Evolutionary conservation across 306 rosid species (phyloP).

Genomic region (Myrica gale): DNA sequence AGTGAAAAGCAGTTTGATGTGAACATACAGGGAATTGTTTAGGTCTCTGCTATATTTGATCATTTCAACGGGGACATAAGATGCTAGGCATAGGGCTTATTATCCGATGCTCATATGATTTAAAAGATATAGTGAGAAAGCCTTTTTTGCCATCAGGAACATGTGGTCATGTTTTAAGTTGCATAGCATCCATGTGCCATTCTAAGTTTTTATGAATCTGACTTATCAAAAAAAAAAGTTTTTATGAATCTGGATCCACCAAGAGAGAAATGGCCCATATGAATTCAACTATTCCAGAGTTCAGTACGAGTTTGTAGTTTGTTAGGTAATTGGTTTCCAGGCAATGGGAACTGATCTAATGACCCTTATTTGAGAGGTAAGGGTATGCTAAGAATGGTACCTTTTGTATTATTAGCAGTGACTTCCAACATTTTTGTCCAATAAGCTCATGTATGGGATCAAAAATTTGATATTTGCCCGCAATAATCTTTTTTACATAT

Average conservation of each 20-base stretch:
- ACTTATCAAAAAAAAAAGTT: too few species aligned
- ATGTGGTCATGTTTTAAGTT: too few species aligned
- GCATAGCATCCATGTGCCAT: not conserved
- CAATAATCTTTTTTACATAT: not conserved
- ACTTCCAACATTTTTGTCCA: not conserved
- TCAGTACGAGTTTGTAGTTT: not conserved
- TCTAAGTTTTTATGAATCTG: not conserved
- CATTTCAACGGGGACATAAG: not conserved
- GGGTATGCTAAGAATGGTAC: not conserved
- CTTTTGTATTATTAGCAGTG: not conserved
- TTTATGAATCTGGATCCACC: not conserved
- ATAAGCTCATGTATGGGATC: not conserved
- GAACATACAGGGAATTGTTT: not conserved
- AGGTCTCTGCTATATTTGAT: not conserved
- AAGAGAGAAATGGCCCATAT: not conserved
- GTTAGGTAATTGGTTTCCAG: not conserved
- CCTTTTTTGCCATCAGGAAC: not conserved
- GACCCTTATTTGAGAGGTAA: not conserved
- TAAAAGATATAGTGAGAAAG: too few species aligned
- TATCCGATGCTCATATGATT: not conserved
- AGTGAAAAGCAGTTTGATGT: not conserved
- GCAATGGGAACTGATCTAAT: not conserved
- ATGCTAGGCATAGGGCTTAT: not conserved
- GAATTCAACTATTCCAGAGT: not conserved
- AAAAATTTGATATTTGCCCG: not conserved